These are phyloP conservation scores for Quercus berberidifolia DNA, from an alignment of 306 rosid genomes.

Conservation along the genomic window DNA sequence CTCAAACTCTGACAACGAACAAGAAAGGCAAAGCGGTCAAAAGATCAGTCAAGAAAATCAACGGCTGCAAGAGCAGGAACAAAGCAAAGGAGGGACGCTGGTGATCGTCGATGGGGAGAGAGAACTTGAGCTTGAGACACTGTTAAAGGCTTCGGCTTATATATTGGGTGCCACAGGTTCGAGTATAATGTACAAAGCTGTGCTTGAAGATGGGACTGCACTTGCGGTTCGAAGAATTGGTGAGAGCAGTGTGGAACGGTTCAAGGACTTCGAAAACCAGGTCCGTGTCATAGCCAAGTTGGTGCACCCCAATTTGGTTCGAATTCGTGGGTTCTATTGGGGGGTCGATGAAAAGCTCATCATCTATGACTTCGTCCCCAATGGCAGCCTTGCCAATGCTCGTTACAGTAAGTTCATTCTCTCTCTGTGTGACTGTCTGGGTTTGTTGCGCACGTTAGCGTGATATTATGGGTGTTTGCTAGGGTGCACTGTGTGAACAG, in stretches of 20 bases:
- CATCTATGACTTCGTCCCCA: constrained; percentile 90
- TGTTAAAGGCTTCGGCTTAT: constrained; percentile 81
- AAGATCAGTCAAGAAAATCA: constrained; percentile 23
- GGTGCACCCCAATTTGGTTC: constrained; percentile 84
- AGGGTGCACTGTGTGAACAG: constrained; percentile 7
- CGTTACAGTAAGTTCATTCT: constrained; percentile 73
- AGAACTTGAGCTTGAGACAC: constrained; percentile 73
- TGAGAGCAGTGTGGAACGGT: constrained; percentile 67
- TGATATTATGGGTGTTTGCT: not conserved
- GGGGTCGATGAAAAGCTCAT: constrained; percentile 83
- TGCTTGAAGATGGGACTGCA: constrained; percentile 75
- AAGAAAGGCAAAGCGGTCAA: not conserved
- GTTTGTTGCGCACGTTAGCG: constrained; percentile 25
- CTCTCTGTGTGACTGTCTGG: not conserved
- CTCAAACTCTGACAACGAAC: constrained; percentile 30
- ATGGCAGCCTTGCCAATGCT: constrained; percentile 90
- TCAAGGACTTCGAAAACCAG: constrained; percentile 83
- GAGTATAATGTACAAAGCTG: constrained; percentile 94
- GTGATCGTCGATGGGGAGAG: constrained; percentile 80
- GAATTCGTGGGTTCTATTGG: constrained; percentile 90
- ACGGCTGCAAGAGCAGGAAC: constrained; percentile 24
- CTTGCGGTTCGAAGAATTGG: constrained; percentile 92
- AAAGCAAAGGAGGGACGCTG: constrained; percentile 56
- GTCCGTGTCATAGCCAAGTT: constrained; percentile 66
- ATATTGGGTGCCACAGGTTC: constrained; percentile 92